Evolutionary conservation across 202 grass and related monocot species (phyloP).

Genomic region (Saccharum hybrid): DNA sequence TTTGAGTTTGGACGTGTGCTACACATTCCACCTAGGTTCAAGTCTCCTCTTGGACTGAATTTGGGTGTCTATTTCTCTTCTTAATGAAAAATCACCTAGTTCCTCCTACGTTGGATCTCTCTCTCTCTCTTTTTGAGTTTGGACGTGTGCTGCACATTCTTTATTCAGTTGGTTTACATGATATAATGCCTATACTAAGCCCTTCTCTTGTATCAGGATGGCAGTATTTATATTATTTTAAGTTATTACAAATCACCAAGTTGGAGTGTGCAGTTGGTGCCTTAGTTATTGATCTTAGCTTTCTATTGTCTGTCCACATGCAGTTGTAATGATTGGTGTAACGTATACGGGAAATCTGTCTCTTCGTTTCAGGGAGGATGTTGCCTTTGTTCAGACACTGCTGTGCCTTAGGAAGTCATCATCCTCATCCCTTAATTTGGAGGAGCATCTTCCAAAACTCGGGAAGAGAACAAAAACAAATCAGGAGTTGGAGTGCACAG

Average conservation of each 20-base stretch:
- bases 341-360: not conserved
- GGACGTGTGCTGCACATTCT: not conserved
- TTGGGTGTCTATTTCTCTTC: too few species aligned
- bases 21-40: too few species aligned
- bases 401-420: conserved; percentile 33
- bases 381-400: conserved; percentile 47
- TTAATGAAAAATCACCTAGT: too few species aligned
- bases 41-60: too few species aligned
- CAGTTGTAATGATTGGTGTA: not conserved
- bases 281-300: not conserved
- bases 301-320: not conserved
- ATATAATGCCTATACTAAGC: not conserved
- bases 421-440: conserved; percentile 31
- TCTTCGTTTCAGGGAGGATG: conserved; percentile 46
- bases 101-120: too few species aligned
- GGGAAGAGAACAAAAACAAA: conserved; percentile 36
- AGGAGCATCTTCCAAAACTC: conserved; percentile 41
- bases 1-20: too few species aligned
- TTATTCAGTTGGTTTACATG: not conserved
- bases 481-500: conserved; percentile 28
- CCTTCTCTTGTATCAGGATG: not conserved
- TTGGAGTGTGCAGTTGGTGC: not conserved
- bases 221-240: not conserved
- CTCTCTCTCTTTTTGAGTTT: not conserved
- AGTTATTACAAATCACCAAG: not conserved